Evolutionary conservation across 208 protist species (phyloP).

Genomic region (Angomonas deanei): DNA sequence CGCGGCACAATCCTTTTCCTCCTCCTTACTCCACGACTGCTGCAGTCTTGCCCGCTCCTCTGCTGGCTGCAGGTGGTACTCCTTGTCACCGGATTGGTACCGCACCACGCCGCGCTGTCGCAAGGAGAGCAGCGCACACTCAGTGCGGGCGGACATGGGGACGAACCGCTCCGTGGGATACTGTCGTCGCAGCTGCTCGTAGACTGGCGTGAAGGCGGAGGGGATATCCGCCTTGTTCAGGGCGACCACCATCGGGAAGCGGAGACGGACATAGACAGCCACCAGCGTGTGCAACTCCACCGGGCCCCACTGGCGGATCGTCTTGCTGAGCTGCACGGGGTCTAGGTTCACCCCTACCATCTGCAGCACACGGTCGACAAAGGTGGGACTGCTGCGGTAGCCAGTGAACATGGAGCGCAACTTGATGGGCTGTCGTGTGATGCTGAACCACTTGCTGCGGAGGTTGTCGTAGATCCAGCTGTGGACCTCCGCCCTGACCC

Average conservation of each 20-base stretch:
- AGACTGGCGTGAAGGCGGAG: slow-evolving; percentile 26
- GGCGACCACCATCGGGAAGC: slow-evolving; percentile 90
- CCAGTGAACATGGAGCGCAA: slow-evolving; percentile 90
- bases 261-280: slow-evolving; percentile 80
- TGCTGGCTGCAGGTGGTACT: slow-evolving; percentile 3
- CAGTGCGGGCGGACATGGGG: slow-evolving; percentile 66
- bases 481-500: slow-evolving; percentile 91
- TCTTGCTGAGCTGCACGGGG: slow-evolving; percentile 16
- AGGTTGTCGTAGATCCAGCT: slow-evolving; percentile 94
- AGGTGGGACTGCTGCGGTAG: slow-evolving; percentile 73
- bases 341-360: slow-evolving; percentile 45
- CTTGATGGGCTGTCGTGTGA: slow-evolving; percentile 57
- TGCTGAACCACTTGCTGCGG: slow-evolving; percentile 64
- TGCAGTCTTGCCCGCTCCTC: slow-evolving; percentile 6
- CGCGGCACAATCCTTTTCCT: slow-evolving; percentile 17
- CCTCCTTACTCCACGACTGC: slow-evolving; percentile 10
- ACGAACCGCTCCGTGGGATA: slow-evolving; percentile 78
- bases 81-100: slow-evolving; percentile 50
- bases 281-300: slow-evolving; percentile 85
- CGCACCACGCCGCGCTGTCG: slow-evolving; percentile 42
- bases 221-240: slow-evolving; percentile 91
- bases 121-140: slow-evolving; percentile 70
- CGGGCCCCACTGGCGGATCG: slow-evolving; percentile 51
- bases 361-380: slow-evolving; percentile 67
- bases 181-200: slow-evolving; percentile 24